A percentile compares a stretch with the other conserved stretches of the same genome.
Evolutionary conservation across 2,329 filamentous ascomycete genomes (phyloP).

Genomic region (Macrophomina tecta): DNA sequence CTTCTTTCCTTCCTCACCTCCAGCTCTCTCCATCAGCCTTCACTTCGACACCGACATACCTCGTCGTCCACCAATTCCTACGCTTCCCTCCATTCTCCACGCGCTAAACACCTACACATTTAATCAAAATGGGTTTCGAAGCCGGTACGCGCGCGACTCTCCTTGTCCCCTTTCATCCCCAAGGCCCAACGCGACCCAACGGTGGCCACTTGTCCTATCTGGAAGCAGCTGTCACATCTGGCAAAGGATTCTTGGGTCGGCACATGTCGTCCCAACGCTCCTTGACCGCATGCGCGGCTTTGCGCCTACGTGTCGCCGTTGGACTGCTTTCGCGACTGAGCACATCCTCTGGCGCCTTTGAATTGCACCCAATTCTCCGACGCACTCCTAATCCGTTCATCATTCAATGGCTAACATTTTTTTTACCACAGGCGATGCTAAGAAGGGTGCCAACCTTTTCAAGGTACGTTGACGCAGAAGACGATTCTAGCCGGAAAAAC

Average conservation of each 20-base stretch:
- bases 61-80: constrained; percentile 16
- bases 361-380: background rate
- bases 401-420: constrained; percentile 20
- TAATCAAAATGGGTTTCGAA: constrained; percentile 48
- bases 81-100: constrained; percentile 27
- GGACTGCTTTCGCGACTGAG: constrained; percentile 18
- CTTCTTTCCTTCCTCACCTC: constrained; percentile 34
- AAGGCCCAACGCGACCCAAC: constrained; percentile 8
- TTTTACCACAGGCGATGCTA: constrained; percentile 72
- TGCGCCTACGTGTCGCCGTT: constrained; percentile 12
- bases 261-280: background rate
- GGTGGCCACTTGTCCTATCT: background rate
- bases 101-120: constrained; percentile 21
- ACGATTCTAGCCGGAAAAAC: constrained; percentile 2
- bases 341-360: background rate
- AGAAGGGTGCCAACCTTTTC: constrained; percentile 99
- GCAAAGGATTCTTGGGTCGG: background rate
- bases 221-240: background rate
- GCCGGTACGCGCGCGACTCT: constrained; percentile 38
- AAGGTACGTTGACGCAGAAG: constrained; percentile 62
- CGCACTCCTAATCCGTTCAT: no score
- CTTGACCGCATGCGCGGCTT: constrained; percentile 1
- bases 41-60: background rate
- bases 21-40: constrained; percentile 19
- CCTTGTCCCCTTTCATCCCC: constrained; percentile 33